Evolutionary conservation across 2,329 filamentous ascomycete genomes (phyloP).

Genomic region (Pseudogymnoascus pannorum): DNA sequence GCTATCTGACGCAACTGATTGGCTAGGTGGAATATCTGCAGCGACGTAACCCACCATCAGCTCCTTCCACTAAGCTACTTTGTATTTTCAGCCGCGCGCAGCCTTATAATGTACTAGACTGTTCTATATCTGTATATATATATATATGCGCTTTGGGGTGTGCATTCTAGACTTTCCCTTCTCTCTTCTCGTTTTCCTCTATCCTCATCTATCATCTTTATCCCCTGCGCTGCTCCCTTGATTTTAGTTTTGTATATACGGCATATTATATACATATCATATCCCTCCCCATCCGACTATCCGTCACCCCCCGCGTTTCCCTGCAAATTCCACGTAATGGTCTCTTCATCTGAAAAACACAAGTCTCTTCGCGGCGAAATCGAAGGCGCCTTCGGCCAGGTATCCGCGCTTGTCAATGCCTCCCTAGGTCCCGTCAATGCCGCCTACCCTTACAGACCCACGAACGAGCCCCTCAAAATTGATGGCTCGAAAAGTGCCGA

Average conservation of each 20-base stretch:
- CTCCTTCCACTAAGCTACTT: not conserved
- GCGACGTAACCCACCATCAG: not conserved
- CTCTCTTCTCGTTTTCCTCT: not conserved
- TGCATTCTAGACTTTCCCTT: not conserved
- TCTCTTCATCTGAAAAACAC: not conserved
- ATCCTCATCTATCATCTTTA: not conserved
- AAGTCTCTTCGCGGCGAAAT: slow-evolving; percentile 25
- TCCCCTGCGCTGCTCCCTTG: not conserved
- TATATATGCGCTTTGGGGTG: not conserved
- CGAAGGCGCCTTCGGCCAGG: slow-evolving; percentile 30
- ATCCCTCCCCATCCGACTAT: not conserved
- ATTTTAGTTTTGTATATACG: not conserved
- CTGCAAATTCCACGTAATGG: not conserved
- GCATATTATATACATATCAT: not conserved
- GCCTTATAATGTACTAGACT: not conserved
- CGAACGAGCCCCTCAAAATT: slow-evolving; percentile 26
- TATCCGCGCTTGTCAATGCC: slow-evolving; percentile 34
- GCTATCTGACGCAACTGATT: not conserved
- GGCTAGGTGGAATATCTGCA: not conserved
- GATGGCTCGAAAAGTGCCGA: slow-evolving; percentile 25
- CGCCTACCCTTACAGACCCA: slow-evolving; percentile 30
- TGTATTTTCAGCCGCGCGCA: slow-evolving; percentile 4
- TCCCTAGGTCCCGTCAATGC: slow-evolving; percentile 33
- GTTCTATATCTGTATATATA: not conserved
- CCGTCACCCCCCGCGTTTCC: not conserved